phyloP scores from a whole-genome alignment of 2,329 filamentous ascomycete species.

The Arthrocladium fulminans region DNA sequence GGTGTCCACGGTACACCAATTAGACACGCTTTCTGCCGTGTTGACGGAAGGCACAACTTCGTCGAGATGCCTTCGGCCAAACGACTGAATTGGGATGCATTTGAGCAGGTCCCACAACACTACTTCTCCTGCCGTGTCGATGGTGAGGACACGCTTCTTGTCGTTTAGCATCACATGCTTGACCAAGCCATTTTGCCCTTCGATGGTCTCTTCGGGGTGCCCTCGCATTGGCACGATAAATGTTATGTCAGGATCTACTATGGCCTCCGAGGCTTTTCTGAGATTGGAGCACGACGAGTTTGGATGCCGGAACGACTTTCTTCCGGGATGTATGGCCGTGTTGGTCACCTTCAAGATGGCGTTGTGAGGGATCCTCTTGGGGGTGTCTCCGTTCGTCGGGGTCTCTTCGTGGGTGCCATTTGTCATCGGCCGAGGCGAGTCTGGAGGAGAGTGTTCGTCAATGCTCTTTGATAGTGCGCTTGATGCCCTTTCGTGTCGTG shows the following conservation, averaged over 20 bases:
- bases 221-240: slow-evolving; percentile 56
- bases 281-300: slow-evolving; percentile 32
- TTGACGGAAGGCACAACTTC: slow-evolving; percentile 83
- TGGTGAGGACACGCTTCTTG: slow-evolving; percentile 73
- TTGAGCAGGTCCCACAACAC: slow-evolving; percentile 89
- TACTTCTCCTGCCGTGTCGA: slow-evolving; percentile 92
- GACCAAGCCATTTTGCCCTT: slow-evolving; percentile 89
- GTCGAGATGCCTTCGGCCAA: slow-evolving; percentile 86
- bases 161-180: slow-evolving; percentile 92
- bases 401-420: slow-evolving; percentile 5
- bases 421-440: slow-evolving; percentile 24
- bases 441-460: slow-evolving; percentile 18
- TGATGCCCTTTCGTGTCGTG: slow-evolving; percentile 45
- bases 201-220: slow-evolving; percentile 70
- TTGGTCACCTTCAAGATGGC: slow-evolving; percentile 77
- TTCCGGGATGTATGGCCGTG: slow-evolving; percentile 63
- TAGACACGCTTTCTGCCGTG: slow-evolving; percentile 77
- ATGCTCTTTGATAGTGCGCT: slow-evolving; percentile 30
- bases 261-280: slow-evolving; percentile 51
- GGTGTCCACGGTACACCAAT: slow-evolving; percentile 94
- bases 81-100: slow-evolving; percentile 83
- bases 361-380: slow-evolving; percentile 59
- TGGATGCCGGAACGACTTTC: slow-evolving; percentile 30
- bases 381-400: slow-evolving; percentile 24
- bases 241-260: slow-evolving; percentile 40